Conservation (phyloP, 345 rosid species). For the Fremontodendron californicum region DNA sequence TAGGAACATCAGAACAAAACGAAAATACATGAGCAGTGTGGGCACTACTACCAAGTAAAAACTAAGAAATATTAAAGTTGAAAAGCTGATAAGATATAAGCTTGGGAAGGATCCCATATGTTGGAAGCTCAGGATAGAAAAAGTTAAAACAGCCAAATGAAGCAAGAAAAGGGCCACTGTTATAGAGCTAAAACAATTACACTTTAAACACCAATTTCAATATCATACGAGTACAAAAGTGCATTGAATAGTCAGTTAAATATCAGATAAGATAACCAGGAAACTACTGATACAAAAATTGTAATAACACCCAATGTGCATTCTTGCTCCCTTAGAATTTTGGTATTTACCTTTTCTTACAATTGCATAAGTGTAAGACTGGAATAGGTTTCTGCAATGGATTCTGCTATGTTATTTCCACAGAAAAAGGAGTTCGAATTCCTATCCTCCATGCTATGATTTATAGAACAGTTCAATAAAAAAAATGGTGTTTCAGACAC, state of each 20-base stretch:
- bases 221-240: background rate
- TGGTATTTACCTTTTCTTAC: background rate
- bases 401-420: background rate
- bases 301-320: background rate
- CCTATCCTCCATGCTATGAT: background rate
- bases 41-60: background rate
- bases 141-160: background rate
- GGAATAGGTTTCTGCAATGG: background rate
- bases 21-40: background rate
- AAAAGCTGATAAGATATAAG: background rate
- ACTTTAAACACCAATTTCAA: background rate
- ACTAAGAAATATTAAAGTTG: background rate
- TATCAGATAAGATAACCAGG: background rate
- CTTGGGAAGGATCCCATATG: background rate
- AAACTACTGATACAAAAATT: background rate
- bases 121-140: background rate
- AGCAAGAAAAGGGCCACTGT: background rate
- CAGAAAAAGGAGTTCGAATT: background rate
- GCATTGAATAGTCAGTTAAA: background rate
- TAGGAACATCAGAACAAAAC: conserved; percentile 19
- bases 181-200: background rate
- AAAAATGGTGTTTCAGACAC: background rate
- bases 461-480: background rate
- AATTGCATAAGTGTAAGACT: background rate
- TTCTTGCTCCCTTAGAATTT: background rate